Conservation (phyloP, 352 stramenopile species). For the Globisporangium camurandrum region DNA sequence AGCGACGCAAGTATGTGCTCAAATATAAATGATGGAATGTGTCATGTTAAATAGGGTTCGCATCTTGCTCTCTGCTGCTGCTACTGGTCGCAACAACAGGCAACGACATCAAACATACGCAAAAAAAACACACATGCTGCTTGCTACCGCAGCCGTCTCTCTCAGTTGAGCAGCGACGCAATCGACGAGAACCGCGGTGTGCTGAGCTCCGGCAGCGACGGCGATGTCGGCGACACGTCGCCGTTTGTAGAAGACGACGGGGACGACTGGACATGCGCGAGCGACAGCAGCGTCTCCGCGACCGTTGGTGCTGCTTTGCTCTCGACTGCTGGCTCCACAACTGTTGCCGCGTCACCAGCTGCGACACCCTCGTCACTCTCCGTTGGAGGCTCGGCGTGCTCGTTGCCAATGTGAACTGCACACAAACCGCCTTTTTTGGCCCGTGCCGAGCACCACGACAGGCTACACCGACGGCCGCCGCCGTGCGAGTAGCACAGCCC, state of each 20-base stretch:
- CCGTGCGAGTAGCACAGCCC: constrained; percentile 74
- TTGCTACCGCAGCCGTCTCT: not conserved
- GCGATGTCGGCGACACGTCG: constrained; percentile 8
- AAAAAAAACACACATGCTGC: too few species aligned
- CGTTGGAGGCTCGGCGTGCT: constrained; percentile 16
- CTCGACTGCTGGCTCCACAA: not conserved
- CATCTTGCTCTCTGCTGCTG: too few species aligned
- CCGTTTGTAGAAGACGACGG: not conserved
- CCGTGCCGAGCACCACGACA: constrained; percentile 60
- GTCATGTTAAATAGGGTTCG: too few species aligned
- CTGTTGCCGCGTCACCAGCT: constrained; percentile 1
- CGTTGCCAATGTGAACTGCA: constrained; percentile 36
- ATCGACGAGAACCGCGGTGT: constrained; percentile 23
- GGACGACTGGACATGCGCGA: constrained; percentile 29
- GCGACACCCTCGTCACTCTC: not conserved
- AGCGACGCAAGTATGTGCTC: too few species aligned
- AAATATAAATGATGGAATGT: too few species aligned
- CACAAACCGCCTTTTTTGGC: constrained; percentile 75
- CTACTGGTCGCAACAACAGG: too few species aligned
- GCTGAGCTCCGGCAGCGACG: constrained; percentile 9
- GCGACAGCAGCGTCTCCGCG: constrained; percentile 58
- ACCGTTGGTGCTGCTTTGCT: constrained; percentile 28
- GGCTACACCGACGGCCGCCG: constrained; percentile 52
- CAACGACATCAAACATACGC: too few species aligned
- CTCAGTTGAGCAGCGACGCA: constrained; percentile 46